Percentiles rank a stretch among this genome's conserved stretches.
Conservation (phyloP, 2,329 filamentous ascomycete genomes). For the Thelonectria olida region DNA sequence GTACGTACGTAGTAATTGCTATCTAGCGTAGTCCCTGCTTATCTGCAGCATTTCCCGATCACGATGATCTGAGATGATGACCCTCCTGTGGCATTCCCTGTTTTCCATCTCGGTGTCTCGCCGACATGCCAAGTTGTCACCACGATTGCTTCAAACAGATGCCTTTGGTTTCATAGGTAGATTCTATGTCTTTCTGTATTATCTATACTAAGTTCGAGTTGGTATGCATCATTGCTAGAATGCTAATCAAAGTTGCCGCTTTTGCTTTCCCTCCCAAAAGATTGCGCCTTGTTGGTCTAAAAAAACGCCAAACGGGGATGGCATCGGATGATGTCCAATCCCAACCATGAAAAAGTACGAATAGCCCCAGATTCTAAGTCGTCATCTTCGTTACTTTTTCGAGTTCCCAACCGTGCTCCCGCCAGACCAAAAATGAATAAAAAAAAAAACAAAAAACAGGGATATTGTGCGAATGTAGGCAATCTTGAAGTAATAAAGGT, state of each 20-base stretch:
- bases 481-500: background rate
- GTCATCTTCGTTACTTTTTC: constrained; percentile 15
- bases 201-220: no score
- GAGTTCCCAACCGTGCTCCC: background rate
- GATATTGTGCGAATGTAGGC: no score
- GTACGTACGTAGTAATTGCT: no score
- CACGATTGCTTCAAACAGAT: no score
- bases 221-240: no score
- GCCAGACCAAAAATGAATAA: background rate
- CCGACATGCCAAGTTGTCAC: no score
- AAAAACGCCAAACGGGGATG: background rate
- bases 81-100: no score
- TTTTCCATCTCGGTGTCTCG: no score
- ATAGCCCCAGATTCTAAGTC: constrained; percentile 2
- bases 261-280: no score
- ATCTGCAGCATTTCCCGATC: background rate
- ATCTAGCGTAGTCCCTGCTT: no score
- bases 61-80: no score
- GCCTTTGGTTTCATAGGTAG: background rate
- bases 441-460: background rate
- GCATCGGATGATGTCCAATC: background rate
- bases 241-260: no score
- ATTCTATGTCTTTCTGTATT: background rate
- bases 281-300: background rate
- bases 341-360: background rate